A percentile compares a stretch with the other conserved stretches of the same genome.
These are phyloP conservation scores for Phylloporus rhodoxanthus DNA, from an alignment of 768 basidiomycete genomes.

Conservation along the genomic window DNA sequence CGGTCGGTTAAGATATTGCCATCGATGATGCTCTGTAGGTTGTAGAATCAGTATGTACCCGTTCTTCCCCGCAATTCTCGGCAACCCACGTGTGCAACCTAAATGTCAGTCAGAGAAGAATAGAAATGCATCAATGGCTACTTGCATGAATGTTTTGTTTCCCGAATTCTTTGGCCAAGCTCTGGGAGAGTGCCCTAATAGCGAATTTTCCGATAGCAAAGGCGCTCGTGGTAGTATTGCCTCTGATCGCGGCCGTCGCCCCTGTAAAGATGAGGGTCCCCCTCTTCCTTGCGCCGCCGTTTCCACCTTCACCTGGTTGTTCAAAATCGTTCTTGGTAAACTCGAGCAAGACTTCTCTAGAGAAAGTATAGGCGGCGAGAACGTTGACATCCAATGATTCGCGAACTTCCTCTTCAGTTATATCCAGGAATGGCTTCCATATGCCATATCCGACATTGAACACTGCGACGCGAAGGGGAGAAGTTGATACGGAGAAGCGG, in stretches of 20 bases:
- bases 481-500: slow-evolving; percentile 41
- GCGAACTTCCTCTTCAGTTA: slow-evolving; percentile 54
- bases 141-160: slow-evolving; percentile 68
- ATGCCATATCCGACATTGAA: slow-evolving; percentile 56
- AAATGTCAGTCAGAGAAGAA: neutral
- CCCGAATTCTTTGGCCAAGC: slow-evolving; percentile 69
- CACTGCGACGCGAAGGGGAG: slow-evolving; percentile 53
- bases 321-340: slow-evolving; percentile 50
- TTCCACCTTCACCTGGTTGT: slow-evolving; percentile 37
- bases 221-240: slow-evolving; percentile 54
- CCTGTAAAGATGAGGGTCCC: slow-evolving; percentile 70
- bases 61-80: neutral
- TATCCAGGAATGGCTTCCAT: slow-evolving; percentile 63
- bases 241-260: slow-evolving; percentile 61
- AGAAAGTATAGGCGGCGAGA: slow-evolving; percentile 57
- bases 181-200: slow-evolving; percentile 59
- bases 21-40: slow-evolving; percentile 58
- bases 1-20: slow-evolving; percentile 46
- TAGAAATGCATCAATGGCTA: neutral
- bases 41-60: neutral
- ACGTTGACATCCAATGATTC: slow-evolving; percentile 47
- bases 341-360: slow-evolving; percentile 51
- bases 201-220: slow-evolving; percentile 65
- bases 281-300: slow-evolving; percentile 42
- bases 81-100: slow-evolving; percentile 62